Base-by-base conservation (phyloP, 2,329 filamentous ascomycete species). In the Byssothecium circinans region DNA sequence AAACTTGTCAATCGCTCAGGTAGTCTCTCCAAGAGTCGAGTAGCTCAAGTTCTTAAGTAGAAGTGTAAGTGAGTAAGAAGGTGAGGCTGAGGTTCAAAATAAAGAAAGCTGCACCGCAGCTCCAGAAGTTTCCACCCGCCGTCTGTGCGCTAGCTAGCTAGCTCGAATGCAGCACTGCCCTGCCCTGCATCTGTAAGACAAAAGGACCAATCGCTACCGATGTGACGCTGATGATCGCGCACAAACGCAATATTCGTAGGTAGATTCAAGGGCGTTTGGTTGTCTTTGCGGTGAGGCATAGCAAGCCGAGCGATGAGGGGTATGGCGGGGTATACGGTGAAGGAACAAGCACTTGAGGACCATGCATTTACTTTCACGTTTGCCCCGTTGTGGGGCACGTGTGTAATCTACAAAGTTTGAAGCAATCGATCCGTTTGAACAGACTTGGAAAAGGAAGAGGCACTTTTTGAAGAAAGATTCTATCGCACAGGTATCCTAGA, bases 71-170 rank as follows among this genome's bases (percentile, higher is more conserved):
- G 23, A n/a, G n/a, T n/a, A n/a, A 27, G 11, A 27, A 30, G 15
- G 4, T 33, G 39, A 32, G 40, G 33, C 19, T 27, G 30, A 29
- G 20, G 20, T n/a, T n/a, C n/a, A n/a, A n/a, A n/a, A n/a, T n/a
- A 22, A 23, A 30, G 36, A 23, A 36, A 20, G 41, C 30, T 10
- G 23, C 15, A 40, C 47, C 45, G 41, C 18, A 62, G 56, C 58
- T 63, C 65, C 60, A 69, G 65, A 69, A 69, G 47, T 62, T 69
- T 69, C 65, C 49, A 67, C 43, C 34, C 12, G 27, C 29, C 37
- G 44, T 47, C 46, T 37, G 46, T 49, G 46, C 46, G 30, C 33
- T 38, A 20, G n/a, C 23, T 25, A 25, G 23, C 5, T 6, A 6
- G 23, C 5, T 10, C 5, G 5, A 10, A 25, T 10, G 10, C 23